These are phyloP conservation scores for Hippophae tibetana DNA, from an alignment of 306 rosid species.

Conservation along the genomic window DNA sequence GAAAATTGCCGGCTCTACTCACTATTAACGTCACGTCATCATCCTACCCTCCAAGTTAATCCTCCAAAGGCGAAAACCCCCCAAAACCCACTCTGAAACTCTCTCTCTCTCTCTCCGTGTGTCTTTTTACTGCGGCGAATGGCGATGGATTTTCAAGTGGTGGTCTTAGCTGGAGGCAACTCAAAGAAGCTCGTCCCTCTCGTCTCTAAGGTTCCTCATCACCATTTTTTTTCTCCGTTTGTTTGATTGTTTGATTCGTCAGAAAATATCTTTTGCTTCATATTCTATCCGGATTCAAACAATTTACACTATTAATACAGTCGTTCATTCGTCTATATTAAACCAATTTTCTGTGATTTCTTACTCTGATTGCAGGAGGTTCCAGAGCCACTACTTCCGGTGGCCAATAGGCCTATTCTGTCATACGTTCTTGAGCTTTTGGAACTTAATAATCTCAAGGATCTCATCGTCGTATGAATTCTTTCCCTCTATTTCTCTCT, in stretches of 20 bases:
- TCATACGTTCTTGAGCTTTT: conserved; percentile 79
- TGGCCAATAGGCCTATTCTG: conserved; percentile 79
- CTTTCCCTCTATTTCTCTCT: background rate
- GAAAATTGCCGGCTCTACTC: too few species aligned
- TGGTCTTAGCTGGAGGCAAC: conserved; percentile 83
- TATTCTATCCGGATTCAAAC: conserved; percentile 4
- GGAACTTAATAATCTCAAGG: conserved; percentile 78
- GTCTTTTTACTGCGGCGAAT: background rate
- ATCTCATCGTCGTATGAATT: conserved; percentile 71
- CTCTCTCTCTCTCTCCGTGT: background rate
- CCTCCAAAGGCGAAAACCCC: background rate
- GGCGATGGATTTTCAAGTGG: conserved; percentile 88
- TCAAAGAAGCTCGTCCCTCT: conserved; percentile 81
- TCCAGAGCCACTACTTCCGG: conserved; percentile 88
- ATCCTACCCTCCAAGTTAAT: background rate
- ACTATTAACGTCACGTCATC: background rate
- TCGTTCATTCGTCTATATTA: background rate
- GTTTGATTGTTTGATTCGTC: background rate
- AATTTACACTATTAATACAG: background rate
- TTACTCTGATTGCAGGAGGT: conserved; percentile 49
- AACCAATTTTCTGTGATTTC: background rate
- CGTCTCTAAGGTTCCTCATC: conserved; percentile 55
- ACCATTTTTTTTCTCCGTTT: background rate
- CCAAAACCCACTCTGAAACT: conserved; percentile 6
- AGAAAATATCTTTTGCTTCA: background rate